These are phyloP conservation scores for Malassezia furfur DNA, from an alignment of 1,284 basidiomycete species.

Conservation along the genomic window DNA sequence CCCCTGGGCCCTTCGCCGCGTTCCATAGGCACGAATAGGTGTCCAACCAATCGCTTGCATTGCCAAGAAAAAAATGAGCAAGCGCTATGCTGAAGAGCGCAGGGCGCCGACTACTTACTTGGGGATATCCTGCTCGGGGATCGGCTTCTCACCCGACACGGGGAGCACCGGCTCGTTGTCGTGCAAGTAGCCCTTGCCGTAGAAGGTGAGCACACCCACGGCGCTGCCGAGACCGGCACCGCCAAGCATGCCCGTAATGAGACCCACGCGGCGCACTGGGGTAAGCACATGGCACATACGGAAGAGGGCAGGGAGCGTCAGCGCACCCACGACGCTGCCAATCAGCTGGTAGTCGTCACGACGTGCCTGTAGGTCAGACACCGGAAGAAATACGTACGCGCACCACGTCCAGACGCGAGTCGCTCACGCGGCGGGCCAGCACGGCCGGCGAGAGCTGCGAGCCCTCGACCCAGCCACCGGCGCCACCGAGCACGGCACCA, in stretches of 20 bases:
- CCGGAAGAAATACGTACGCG: slow-evolving; percentile 11
- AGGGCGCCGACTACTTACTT: neutral
- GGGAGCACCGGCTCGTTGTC: slow-evolving; percentile 1
- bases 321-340: slow-evolving; percentile 32
- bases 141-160: slow-evolving; percentile 1
- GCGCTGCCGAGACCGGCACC: slow-evolving; percentile 39
- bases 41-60: too few species aligned
- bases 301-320: slow-evolving; percentile 37
- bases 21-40: too few species aligned
- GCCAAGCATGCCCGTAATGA: slow-evolving; percentile 40
- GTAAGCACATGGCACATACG: slow-evolving; percentile 10
- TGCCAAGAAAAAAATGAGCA: too few species aligned
- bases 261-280: slow-evolving; percentile 27
- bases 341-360: slow-evolving; percentile 42
- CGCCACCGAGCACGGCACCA: slow-evolving; percentile 21
- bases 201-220: slow-evolving; percentile 27
- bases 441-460: slow-evolving; percentile 18
- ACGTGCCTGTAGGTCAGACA: slow-evolving; percentile 11
- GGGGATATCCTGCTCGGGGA: slow-evolving; percentile 5
- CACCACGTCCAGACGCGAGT: slow-evolving; percentile 18
- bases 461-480: slow-evolving; percentile 23
- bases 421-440: slow-evolving; percentile 15
- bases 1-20: too few species aligned
- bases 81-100: too few species aligned
- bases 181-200: slow-evolving; percentile 6